Conservation (phyloP, 2,329 filamentous ascomycete genomes). For the Colletotrichum tropicicola region DNA sequence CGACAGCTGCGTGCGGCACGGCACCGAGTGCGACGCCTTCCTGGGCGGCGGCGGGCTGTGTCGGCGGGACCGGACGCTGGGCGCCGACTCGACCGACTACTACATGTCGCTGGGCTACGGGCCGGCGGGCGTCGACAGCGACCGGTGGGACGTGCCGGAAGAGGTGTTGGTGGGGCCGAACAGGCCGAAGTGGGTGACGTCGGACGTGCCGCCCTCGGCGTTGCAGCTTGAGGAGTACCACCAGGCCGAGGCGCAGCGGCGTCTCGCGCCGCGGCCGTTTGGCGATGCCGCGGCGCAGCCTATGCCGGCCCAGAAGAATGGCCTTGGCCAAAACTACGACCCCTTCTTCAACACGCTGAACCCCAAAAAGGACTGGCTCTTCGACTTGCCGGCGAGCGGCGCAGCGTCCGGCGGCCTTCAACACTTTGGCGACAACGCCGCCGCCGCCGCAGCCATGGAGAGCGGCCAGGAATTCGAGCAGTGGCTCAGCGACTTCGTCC, state of each 20-base stretch:
- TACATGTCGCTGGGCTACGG: slow-evolving; percentile 44
- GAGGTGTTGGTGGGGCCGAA: slow-evolving; percentile 21
- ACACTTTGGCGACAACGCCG: slow-evolving; percentile 21
- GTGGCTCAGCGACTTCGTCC: slow-evolving; percentile 6
- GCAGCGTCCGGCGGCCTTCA: too few species aligned
- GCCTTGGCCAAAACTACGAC: not conserved
- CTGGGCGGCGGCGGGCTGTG: not conserved
- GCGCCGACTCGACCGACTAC: slow-evolving; percentile 40
- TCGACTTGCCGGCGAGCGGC: too few species aligned
- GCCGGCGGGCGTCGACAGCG: slow-evolving; percentile 37
- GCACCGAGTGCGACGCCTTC: slow-evolving; percentile 29
- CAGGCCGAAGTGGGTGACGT: slow-evolving; percentile 25
- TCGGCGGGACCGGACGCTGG: slow-evolving; percentile 14
- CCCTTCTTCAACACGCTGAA: not conserved
- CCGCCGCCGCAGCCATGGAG: not conserved
- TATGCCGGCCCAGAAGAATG: not conserved
- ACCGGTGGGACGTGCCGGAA: not conserved
- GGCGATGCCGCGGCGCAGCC: not conserved
- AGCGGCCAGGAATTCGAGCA: not conserved
- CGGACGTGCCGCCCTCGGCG: not conserved
- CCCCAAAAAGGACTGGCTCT: not conserved
- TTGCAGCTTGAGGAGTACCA: not conserved
- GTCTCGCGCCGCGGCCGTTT: not conserved
- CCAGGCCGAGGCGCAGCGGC: not conserved
- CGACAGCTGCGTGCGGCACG: slow-evolving; percentile 40